Evolutionary conservation across 768 basidiomycete genomes (phyloP), one percentile per base, ranked within the genome.

Genomic region (Royoungia palumana): DNA sequence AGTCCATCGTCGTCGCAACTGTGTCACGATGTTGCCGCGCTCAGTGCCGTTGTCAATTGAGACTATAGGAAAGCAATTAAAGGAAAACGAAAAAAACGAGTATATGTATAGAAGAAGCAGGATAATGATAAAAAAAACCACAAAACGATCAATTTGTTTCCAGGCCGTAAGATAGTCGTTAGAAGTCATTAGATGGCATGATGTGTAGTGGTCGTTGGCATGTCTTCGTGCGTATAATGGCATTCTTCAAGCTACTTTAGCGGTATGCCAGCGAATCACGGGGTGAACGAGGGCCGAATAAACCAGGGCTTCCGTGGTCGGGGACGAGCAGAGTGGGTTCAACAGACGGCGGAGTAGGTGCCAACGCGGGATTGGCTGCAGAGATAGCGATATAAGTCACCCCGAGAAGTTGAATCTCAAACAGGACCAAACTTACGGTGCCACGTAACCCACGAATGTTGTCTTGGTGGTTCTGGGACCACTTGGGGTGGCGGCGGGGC

Each of bases 271-370:
- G 8, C 8, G 72, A 73, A 43, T 67, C 67, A 44, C 75, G 70
- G 11, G 82, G 84, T n/a, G 85, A 81, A 35, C 85, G 75, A 35
- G 89, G 87, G 27, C 89, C 89, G 60, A 91, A 92, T 51, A 92
- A 67, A 25, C 88, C 87, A 36, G 81, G 83, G 48, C 77, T 82
- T 34, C 70, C 68, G 41, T 69, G 71, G 11, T 76, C 77, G 24
- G 85, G 83, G 20, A 85, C 80, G 30, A 83, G 70, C 11, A 87
- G 67, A 16, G 77, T 80, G 17, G 85, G 75, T 48, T 80, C 77
- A 44, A 75, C 66, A 3, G 80, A 77, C 5, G 81, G 76, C n/a
- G 85, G 79, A 5, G 85, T 83, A 3, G 84, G 83, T 19, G 66
- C 73, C 35, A 74, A 61, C 32, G 56, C 60, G 7, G 81, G 81